Evolutionary conservation across 306 rosid species (phyloP).

Genomic region (Cicer bijugum): DNA sequence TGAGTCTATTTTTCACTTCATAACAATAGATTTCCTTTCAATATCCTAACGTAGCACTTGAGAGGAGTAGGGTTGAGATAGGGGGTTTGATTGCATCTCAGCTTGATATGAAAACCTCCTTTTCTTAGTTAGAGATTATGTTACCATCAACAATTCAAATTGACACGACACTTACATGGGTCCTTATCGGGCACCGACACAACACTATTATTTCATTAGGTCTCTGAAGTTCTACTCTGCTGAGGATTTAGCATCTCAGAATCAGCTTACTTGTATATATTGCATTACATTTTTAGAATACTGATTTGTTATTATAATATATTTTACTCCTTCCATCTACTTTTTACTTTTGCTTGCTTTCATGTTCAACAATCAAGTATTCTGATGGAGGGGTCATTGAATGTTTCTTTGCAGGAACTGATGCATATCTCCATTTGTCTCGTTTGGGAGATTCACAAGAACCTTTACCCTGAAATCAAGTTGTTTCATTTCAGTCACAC

Average conservation of each 20-base stretch:
- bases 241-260: not conserved
- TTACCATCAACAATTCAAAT: too few relatives aligned
- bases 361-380: not conserved
- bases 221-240: too few relatives aligned
- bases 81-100: too few relatives aligned
- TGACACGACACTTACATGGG: too few relatives aligned
- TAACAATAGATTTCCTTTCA: not conserved
- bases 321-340: too few relatives aligned
- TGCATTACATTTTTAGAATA: not conserved
- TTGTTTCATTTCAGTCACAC: not conserved
- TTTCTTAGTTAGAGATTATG: not conserved
- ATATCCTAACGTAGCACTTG: not conserved
- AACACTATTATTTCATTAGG: not conserved
- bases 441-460: slow-evolving; percentile 94
- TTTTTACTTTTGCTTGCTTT: too few relatives aligned
- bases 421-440: slow-evolving; percentile 90
- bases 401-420: slow-evolving; percentile 65
- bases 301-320: not conserved
- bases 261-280: not conserved
- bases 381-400: slow-evolving; percentile 6
- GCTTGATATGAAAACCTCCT: too few relatives aligned
- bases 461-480: slow-evolving; percentile 63
- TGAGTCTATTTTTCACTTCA: slow-evolving; percentile 45
- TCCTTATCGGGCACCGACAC: not conserved
- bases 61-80: not conserved